Percentiles rank a stretch among this genome's conserved stretches.
These are phyloP conservation scores for Corylus avellana DNA, from an alignment of 306 rosid genomes.

Conservation along the genomic window DNA sequence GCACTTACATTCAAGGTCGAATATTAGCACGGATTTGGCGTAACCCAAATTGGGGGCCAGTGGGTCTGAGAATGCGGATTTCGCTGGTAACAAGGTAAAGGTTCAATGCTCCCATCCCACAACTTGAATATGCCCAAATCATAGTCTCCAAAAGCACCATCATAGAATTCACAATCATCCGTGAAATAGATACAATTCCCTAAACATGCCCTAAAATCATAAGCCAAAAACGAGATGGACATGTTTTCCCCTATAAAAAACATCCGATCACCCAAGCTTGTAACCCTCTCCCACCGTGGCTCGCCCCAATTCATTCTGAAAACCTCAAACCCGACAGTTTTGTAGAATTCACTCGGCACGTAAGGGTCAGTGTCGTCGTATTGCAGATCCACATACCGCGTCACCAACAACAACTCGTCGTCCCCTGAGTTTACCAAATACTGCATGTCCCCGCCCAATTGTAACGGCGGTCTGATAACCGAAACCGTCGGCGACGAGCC, in stretches of 20 bases:
- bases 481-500: constrained; percentile 29
- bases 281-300: constrained; percentile 43
- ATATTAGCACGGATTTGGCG: constrained; percentile 55
- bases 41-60: constrained; percentile 68
- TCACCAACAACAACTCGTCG: constrained; percentile 50
- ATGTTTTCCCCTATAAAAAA: constrained; percentile 66
- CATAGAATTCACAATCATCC: constrained; percentile 51
- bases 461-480: constrained; percentile 23
- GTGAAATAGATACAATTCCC: constrained; percentile 65
- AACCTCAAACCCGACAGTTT: constrained; percentile 52
- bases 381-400: constrained; percentile 41
- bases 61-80: constrained; percentile 29
- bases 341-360: constrained; percentile 26
- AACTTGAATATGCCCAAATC: constrained; percentile 65
- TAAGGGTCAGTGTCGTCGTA: constrained; percentile 16
- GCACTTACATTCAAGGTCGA: neutral
- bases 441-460: constrained; percentile 44
- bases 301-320: constrained; percentile 53
- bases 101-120: constrained; percentile 41
- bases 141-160: constrained; percentile 46
- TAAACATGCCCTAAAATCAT: constrained; percentile 44
- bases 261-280: constrained; percentile 48
- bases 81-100: constrained; percentile 46
- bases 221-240: constrained; percentile 49
- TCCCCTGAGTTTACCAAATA: constrained; percentile 52